Evolutionary conservation across 768 basidiomycete genomes (phyloP).

Genomic region (Amanita molliuscula): DNA sequence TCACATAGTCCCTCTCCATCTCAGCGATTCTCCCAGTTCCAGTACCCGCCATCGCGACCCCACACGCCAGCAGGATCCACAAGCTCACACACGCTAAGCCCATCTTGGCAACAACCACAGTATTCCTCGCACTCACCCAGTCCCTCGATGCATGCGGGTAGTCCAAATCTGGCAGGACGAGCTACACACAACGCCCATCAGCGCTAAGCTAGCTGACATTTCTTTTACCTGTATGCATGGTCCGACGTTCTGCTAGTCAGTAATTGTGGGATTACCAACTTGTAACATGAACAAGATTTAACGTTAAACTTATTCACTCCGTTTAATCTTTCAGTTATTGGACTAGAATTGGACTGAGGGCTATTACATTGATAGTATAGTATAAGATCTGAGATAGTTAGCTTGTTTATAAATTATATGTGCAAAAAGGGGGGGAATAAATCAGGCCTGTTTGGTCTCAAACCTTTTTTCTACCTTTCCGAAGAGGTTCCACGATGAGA

Average conservation of each 20-base stretch:
- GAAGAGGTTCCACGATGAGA: too few species aligned
- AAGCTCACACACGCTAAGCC: not conserved
- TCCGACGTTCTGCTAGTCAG: not conserved
- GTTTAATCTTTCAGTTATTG: slow-evolving; percentile 2
- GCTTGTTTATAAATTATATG: not conserved
- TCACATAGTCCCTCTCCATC: slow-evolving; percentile 1
- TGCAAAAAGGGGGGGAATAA: not conserved
- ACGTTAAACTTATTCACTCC: not conserved
- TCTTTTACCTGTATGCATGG: not conserved
- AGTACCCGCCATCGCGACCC: slow-evolving; percentile 12
- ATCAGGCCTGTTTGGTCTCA: not conserved
- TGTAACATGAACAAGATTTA: not conserved
- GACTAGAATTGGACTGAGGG: not conserved
- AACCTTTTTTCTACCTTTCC: not conserved
- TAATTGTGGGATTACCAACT: not conserved
- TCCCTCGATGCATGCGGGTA: slow-evolving; percentile 10
- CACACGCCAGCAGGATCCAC: not conserved
- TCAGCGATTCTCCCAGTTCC: slow-evolving; percentile 8
- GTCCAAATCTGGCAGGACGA: slow-evolving; percentile 23
- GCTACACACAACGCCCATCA: slow-evolving; percentile 16
- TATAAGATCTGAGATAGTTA: not conserved
- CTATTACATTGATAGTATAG: not conserved
- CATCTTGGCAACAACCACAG: too few species aligned
- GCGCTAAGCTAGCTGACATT: not conserved
- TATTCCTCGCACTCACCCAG: not conserved